These are phyloP conservation scores for Polytrichum formosum DNA, from an alignment of 225 moss, liverwort and hornwort species.

Conservation along the genomic window DNA sequence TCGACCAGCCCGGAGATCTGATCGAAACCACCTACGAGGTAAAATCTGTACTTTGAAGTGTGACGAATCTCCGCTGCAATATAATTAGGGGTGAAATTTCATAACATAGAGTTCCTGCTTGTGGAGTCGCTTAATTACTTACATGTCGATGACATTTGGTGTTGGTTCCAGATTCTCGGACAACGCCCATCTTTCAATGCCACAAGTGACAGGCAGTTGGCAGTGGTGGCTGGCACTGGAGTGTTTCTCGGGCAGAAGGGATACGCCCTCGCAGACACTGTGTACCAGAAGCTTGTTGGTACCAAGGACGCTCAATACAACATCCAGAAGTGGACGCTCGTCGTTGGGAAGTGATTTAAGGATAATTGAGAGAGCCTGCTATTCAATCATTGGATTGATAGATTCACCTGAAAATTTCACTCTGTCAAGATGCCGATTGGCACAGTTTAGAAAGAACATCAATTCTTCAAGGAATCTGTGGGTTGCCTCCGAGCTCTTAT, in stretches of 20 bases:
- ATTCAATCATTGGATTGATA: too few relatives aligned
- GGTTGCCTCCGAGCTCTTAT: too few relatives aligned
- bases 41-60: neutral
- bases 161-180: constrained; percentile 8
- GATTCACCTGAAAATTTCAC: too few relatives aligned
- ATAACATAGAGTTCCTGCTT: too few relatives aligned
- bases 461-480: too few relatives aligned
- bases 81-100: too few relatives aligned
- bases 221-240: constrained; percentile 14
- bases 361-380: too few relatives aligned
- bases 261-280: constrained; percentile 1
- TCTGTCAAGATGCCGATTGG: too few relatives aligned
- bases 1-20: constrained; percentile 10
- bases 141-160: neutral
- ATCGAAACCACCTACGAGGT: constrained; percentile 12
- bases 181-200: constrained; percentile 14
- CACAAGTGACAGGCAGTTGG: constrained; percentile 4
- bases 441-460: too few relatives aligned
- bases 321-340: constrained; percentile 11
- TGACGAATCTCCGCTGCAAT: too few relatives aligned
- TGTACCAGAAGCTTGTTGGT: constrained; percentile 9
- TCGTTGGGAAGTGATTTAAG: constrained; percentile 4
- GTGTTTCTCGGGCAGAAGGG: constrained; percentile 4
- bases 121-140: too few relatives aligned
- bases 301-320: constrained; percentile 2